These are phyloP conservation scores for Annona squamosa DNA, from an alignment of 164 flowering plant genomes.

Conservation along the genomic window DNA sequence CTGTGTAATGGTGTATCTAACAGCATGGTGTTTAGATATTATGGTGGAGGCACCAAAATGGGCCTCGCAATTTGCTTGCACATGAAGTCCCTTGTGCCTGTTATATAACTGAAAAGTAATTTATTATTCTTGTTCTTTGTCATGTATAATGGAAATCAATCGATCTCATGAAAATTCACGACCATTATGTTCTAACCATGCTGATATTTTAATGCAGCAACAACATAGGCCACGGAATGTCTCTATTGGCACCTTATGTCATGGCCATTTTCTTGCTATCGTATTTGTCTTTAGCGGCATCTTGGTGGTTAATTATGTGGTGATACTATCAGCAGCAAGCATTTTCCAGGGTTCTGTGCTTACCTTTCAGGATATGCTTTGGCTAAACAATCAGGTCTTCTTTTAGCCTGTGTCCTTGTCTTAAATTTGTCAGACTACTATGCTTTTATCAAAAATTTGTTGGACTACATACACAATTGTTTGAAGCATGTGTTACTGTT, in stretches of 20 bases:
- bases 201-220: slow-evolving; percentile 28
- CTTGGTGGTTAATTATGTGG: slow-evolving; percentile 61
- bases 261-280: slow-evolving; percentile 70
- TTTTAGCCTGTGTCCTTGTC: neutral
- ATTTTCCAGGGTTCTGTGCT: slow-evolving; percentile 59
- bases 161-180: neutral
- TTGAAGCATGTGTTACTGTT: neutral
- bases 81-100: too few species aligned
- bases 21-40: too few species aligned
- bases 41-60: too few species aligned
- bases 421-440: neutral
- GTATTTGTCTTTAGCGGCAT: slow-evolving; percentile 65
- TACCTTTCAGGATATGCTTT: slow-evolving; percentile 73
- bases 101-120: too few species aligned
- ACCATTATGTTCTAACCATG: neutral
- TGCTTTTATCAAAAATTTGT: neutral
- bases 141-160: neutral
- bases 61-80: too few species aligned
- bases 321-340: slow-evolving; percentile 79
- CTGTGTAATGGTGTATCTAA: too few species aligned
- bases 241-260: slow-evolving; percentile 46
- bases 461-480: neutral
- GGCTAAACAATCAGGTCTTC: slow-evolving; percentile 75
- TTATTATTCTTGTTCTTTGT: neutral
- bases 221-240: slow-evolving; percentile 24